Conservation (phyloP, 2,329 filamentous ascomycete genomes). For the Aspergillus sclerotialis region DNA sequence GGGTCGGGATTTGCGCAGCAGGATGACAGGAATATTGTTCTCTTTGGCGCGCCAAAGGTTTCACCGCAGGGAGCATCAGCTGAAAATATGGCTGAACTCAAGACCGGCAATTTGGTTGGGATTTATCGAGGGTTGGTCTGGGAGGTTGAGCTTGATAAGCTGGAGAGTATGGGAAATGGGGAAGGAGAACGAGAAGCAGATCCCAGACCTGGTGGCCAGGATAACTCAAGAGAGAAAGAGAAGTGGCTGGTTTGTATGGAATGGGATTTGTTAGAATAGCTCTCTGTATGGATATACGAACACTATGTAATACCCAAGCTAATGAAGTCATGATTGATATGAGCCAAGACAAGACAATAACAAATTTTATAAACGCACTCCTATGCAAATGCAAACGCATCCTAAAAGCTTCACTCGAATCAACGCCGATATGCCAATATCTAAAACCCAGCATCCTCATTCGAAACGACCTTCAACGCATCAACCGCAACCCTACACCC, state of each 20-base stretch:
- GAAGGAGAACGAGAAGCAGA: background rate
- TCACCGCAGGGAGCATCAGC: slow-evolving; percentile 2
- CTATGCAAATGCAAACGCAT: no score
- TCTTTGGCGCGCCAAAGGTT: slow-evolving; percentile 20
- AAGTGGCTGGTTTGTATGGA: slow-evolving; percentile 33
- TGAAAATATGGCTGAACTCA: slow-evolving; percentile 5
- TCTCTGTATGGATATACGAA: background rate
- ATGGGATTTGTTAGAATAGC: slow-evolving; percentile 27
- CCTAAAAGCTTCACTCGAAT: slow-evolving; percentile 30
- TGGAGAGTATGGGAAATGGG: background rate
- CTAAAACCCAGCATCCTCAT: slow-evolving; percentile 5
- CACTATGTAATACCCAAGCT: background rate
- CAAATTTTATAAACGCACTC: slow-evolving; percentile 26
- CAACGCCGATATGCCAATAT: slow-evolving; percentile 20
- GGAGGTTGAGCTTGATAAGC: slow-evolving; percentile 25
- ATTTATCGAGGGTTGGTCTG: slow-evolving; percentile 27
- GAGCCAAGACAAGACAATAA: slow-evolving; percentile 33
- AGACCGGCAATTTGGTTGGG: slow-evolving; percentile 19
- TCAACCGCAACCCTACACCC: slow-evolving; percentile 35
- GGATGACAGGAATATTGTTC: slow-evolving; percentile 15
- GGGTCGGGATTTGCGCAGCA: background rate
- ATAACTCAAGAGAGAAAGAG: slow-evolving; percentile 2
- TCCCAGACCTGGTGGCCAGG: background rate
- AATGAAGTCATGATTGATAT: no score
- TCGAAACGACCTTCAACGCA: slow-evolving; percentile 31